Conservation (phyloP, 129 eudicot species). For the Arctium minus region DNA sequence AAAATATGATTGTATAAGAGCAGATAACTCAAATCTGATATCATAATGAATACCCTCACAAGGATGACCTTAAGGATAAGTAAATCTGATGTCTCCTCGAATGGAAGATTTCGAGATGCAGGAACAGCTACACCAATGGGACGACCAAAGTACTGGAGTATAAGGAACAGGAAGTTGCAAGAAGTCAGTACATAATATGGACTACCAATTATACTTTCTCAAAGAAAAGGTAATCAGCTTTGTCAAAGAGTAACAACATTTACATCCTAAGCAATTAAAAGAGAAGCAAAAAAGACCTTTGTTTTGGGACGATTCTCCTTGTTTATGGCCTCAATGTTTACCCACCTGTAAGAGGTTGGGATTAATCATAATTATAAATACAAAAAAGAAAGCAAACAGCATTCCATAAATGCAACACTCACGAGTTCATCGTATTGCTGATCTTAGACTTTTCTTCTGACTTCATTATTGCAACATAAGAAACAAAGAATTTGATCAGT, state of each 20-base stretch:
- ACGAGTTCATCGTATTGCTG: conserved; percentile 46
- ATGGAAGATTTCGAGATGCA: conserved; percentile 43
- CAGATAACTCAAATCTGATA: background rate
- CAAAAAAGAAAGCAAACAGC: background rate
- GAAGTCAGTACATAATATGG: background rate
- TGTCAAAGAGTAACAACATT: too few relatives aligned
- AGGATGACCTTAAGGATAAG: conserved; percentile 62
- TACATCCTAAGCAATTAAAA: background rate
- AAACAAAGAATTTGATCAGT: background rate
- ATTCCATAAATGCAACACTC: conserved; percentile 29
- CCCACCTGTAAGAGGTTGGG: conserved; percentile 52
- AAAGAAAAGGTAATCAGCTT: too few relatives aligned
- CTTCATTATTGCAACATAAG: conserved; percentile 27
- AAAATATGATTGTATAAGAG: conserved; percentile 12
- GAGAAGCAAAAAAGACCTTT: conserved; percentile 32
- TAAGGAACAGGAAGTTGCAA: background rate
- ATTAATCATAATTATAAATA: conserved; percentile 3
- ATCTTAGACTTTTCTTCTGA: conserved; percentile 41
- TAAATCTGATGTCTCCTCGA: conserved; percentile 66
- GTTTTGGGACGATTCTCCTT: conserved; percentile 34
- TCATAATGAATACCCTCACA: background rate
- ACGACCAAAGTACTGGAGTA: conserved; percentile 43
- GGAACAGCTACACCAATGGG: conserved; percentile 53
- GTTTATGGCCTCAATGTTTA: conserved; percentile 48
- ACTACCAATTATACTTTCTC: background rate